Conservation (phyloP, 495 filamentous ascomycete species). For the Aspergillus haitiensis region DNA sequence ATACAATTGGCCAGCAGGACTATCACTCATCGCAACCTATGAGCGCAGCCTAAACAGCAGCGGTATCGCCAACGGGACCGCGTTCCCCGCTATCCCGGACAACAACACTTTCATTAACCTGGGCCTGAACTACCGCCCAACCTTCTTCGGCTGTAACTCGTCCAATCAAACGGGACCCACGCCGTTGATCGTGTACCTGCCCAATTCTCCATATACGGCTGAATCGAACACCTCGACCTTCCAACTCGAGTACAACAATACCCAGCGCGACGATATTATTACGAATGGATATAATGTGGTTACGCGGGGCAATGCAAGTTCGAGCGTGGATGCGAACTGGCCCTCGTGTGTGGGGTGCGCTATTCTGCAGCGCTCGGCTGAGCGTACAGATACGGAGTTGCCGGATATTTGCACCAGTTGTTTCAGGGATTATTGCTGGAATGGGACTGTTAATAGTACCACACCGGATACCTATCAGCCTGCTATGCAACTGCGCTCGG, state of each 20-base stretch:
- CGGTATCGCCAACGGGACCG: conserved; percentile 71
- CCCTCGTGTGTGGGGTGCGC: conserved; percentile 79
- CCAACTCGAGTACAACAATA: conserved; percentile 56
- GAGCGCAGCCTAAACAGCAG: conserved; percentile 58
- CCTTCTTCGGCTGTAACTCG: conserved; percentile 86
- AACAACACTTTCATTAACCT: conserved; percentile 81
- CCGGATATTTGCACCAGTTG: conserved; percentile 67
- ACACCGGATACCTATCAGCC: conserved; percentile 28
- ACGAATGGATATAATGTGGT: conserved; percentile 78
- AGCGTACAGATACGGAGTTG: conserved; percentile 58
- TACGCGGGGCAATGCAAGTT: conserved; percentile 75
- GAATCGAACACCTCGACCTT: conserved; percentile 73
- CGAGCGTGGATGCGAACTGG: conserved; percentile 69
- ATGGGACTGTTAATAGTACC: conserved; percentile 61
- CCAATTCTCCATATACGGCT: conserved; percentile 75
- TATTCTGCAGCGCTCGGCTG: conserved; percentile 65
- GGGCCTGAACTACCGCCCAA: conserved; percentile 75
- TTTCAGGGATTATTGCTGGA: conserved; percentile 82
- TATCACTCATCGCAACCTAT: conserved; percentile 79
- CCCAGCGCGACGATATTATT: conserved; percentile 70
- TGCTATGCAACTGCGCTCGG: conserved; percentile 3
- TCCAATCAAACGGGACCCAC: conserved; percentile 49
- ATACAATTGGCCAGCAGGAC: conserved; percentile 80
- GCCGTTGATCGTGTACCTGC: conserved; percentile 81
- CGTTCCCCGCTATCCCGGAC: conserved; percentile 78